phyloP scores from a whole-genome alignment of 805 yeast species.

The Spathaspora arborariae region DNA sequence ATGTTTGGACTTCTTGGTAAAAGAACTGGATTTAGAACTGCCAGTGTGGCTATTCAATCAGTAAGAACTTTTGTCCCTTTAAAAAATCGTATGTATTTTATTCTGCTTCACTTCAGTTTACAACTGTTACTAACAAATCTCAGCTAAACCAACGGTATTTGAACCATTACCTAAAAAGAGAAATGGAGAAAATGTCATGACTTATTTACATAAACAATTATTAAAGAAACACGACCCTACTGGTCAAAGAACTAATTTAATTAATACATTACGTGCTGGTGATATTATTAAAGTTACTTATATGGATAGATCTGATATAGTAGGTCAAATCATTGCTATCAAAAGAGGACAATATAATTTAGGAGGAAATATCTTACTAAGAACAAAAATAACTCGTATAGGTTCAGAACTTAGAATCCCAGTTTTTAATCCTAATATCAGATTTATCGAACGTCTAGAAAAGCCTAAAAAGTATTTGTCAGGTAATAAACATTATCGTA shows the following conservation, averaged over 20 bases:
- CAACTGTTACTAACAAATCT: background rate
- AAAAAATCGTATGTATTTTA: constrained; percentile 3
- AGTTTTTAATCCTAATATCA: constrained; percentile 73
- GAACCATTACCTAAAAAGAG: constrained; percentile 50
- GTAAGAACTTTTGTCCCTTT: constrained; percentile 3
- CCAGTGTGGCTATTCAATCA: constrained; percentile 1
- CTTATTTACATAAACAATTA: constrained; percentile 48
- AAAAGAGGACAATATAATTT: constrained; percentile 58
- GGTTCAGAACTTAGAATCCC: constrained; percentile 85
- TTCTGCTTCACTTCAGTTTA: background rate
- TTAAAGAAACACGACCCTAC: constrained; percentile 63
- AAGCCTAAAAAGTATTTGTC: constrained; percentile 67
- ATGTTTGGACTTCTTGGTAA: constrained; percentile 2
- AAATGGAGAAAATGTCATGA: constrained; percentile 42
- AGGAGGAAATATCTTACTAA: constrained; percentile 71
- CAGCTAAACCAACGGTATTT: constrained; percentile 32
- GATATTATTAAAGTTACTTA: constrained; percentile 78
- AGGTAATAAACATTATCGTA: constrained; percentile 86
- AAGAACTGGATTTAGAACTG: constrained; percentile 1
- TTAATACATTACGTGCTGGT: constrained; percentile 62
- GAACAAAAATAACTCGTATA: constrained; percentile 78
- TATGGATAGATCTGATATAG: constrained; percentile 60
- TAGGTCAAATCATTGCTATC: constrained; percentile 77
- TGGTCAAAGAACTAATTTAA: constrained; percentile 42
- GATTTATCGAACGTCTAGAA: constrained; percentile 72